Evolutionary conservation across 129 eudicot genomes (phyloP), one percentile per base, ranked within the genome.

Genomic region (Pseudognaphalium luteoalbum): DNA sequence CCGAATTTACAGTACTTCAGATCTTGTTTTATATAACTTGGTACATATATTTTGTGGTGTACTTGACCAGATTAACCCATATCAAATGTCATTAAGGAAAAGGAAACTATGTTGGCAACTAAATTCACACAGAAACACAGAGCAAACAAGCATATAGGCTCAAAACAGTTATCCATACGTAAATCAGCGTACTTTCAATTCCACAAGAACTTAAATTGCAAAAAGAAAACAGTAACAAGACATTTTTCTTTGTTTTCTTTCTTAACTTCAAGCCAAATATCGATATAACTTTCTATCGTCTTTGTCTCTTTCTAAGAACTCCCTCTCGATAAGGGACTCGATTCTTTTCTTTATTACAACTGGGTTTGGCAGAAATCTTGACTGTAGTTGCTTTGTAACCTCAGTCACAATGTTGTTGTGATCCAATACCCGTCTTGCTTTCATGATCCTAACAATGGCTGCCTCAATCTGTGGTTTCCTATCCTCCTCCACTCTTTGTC

Each of bases 281-380:
- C 87, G 87, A 76, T 86, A 86, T 76, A 86, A 74, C 85, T 86
- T 83, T 73, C 87, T 77, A 65, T 86, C 90, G 4, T 68, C 87
- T 75, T 75, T 75, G 39, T 83, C 90, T 81, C 90, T 77, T 69
- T 86, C 90, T 66, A 86, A 74, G 71, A 86, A 86, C 76, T 86
- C 90, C 76, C 87, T 69, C 72, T 86, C 87, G 3, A 86, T 86
- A 33, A 86, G 81, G 7, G 90, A 86, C 78, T 86, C 85, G 1
- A 83, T 83, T 67, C 90, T 44, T 66, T 86, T 86, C 90, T 86
- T 86, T 69, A 86, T 83, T 12, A 86, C 74, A 12, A 86, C 72
- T 16, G 87, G 90, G 44, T 86, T 86, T 1, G 90, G 81, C 71
- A 86, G 37, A 78, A 86, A 86, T 47, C 90, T 77, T 32, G 90